These are phyloP conservation scores for Coemansia javaensis DNA, from an alignment of 192 early-diverging fungal genomes.

Conservation along the genomic window DNA sequence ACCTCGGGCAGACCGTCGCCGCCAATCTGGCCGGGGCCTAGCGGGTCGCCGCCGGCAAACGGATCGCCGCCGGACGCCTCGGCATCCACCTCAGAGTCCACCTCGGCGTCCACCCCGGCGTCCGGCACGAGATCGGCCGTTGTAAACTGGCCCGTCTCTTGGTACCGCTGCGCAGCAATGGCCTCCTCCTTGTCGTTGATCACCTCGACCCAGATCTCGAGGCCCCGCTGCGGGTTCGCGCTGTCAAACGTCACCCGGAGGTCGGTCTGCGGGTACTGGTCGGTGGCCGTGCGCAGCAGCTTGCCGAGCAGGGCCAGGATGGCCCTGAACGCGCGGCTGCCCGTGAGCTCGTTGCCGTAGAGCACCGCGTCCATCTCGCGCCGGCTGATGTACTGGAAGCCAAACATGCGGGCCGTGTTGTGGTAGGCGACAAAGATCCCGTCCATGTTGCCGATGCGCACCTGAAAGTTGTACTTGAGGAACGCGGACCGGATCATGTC, in stretches of 20 bases:
- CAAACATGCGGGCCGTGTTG: conserved; percentile 86
- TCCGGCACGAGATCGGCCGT: too few species aligned
- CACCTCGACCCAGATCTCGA: conserved; percentile 55
- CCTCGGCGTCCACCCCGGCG: too few species aligned
- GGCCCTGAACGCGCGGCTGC: conserved; percentile 64
- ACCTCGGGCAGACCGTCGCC: conserved; percentile 11
- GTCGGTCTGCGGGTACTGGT: conserved; percentile 55
- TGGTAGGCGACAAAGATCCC: conserved; percentile 91
- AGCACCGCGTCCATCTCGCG: conserved; percentile 77
- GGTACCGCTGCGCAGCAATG: conserved; percentile 18
- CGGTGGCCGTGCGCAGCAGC: conserved; percentile 58
- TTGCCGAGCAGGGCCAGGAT: conserved; percentile 59
- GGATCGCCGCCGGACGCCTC: not conserved
- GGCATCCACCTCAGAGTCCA: too few species aligned
- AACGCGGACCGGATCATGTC: conserved; percentile 91
- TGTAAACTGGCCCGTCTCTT: conserved; percentile 23
- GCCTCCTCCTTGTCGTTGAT: conserved; percentile 42
- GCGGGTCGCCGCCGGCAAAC: conserved; percentile 9
- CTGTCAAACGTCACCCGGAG: conserved; percentile 58
- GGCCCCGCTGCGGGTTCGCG: not conserved
- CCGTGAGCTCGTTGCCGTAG: conserved; percentile 66
- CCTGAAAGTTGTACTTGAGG: conserved; percentile 86
- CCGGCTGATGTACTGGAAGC: conserved; percentile 86
- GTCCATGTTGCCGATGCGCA: conserved; percentile 91
- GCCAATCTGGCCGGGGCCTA: conserved; percentile 2